Evolutionary conservation across 306 rosid species (phyloP), one percentile per base, ranked within the genome.

Genomic region (Sphenostylis stenocarpa): DNA sequence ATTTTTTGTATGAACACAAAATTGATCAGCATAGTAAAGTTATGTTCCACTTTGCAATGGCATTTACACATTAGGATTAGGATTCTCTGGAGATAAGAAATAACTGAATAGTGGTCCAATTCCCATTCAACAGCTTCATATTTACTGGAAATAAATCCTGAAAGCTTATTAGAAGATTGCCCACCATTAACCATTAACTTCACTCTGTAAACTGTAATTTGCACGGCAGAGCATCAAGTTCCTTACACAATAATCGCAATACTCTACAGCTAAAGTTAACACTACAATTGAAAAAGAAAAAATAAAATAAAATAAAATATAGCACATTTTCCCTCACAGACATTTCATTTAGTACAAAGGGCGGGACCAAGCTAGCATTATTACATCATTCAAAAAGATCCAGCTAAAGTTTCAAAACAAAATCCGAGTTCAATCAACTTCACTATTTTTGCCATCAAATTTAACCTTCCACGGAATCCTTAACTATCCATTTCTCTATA

Each of bases 381-480:
- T 19, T 52, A 52, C 15, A 49, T 7, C 60, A 9, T 20, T n/a
- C 0, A 52, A 52, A 52, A 52, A 1, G 56, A 1, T 49, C 55
- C 10, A 3, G 66, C 41, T 28, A 29, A 58, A 58, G 14, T 60
- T 60, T 60, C 14, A 57, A 66, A 38, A 67, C 17, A 66, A 64
- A 63, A 52, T 7, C 33, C 7, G 15, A 10, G 53, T 24, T 33
- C 15, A 33, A 44, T 16, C 14, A 16, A 29, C 29, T 60, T 49
- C 43, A 62, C 12, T 28, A 20, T 58, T 41, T 67, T 68, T 39
- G 6, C 20, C 66, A 48, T 43, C 78, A 69, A 75, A 60, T 23
- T 73, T 21, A 78, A 51, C 28, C 48, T 12, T 68, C 58, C 71
- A 64, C 44, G 44, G 72, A 47, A 71, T 19, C 51, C 41, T 23